Conservation (phyloP, 2,329 filamentous ascomycete genomes). For the Magnaporthiopsis poae region DNA sequence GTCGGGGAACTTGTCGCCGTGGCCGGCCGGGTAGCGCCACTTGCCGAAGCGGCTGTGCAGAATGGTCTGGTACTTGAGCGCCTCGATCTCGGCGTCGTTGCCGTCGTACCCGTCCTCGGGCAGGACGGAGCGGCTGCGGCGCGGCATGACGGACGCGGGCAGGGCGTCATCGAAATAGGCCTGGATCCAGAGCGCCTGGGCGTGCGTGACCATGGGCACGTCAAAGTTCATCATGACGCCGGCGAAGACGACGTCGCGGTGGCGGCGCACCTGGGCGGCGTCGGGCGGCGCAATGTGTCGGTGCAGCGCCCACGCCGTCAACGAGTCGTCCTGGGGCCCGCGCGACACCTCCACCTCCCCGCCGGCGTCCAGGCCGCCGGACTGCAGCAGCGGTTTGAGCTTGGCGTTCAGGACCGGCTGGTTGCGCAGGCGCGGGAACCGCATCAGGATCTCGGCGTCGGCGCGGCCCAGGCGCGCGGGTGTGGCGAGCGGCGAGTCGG, state of each 20-base stretch:
- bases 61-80: slow-evolving; percentile 44
- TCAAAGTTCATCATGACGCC: slow-evolving; percentile 30
- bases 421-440: slow-evolving; percentile 41
- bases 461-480: slow-evolving; percentile 30
- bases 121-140: neutral
- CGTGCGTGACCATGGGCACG: slow-evolving; percentile 31
- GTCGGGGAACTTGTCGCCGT: slow-evolving; percentile 53
- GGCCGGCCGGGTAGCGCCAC: slow-evolving; percentile 59
- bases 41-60: slow-evolving; percentile 59
- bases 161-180: slow-evolving; percentile 53
- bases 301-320: slow-evolving; percentile 34
- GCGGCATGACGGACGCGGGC: slow-evolving; percentile 18
- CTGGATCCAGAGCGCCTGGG: slow-evolving; percentile 51
- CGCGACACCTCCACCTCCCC: slow-evolving; percentile 16
- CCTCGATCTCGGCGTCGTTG: slow-evolving; percentile 27
- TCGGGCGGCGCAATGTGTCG: slow-evolving; percentile 35
- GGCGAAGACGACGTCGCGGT: slow-evolving; percentile 34
- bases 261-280: slow-evolving; percentile 24
- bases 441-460: slow-evolving; percentile 42
- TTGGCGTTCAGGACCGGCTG: slow-evolving; percentile 41
- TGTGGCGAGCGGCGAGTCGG: slow-evolving; percentile 21
- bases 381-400: slow-evolving; percentile 29
- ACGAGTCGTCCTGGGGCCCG: slow-evolving; percentile 16
- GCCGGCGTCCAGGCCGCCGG: slow-evolving; percentile 20
- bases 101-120: neutral